phyloP scores from a whole-genome alignment of 2,329 filamentous ascomycete genomes.

The Clonostachys rosea region DNA sequence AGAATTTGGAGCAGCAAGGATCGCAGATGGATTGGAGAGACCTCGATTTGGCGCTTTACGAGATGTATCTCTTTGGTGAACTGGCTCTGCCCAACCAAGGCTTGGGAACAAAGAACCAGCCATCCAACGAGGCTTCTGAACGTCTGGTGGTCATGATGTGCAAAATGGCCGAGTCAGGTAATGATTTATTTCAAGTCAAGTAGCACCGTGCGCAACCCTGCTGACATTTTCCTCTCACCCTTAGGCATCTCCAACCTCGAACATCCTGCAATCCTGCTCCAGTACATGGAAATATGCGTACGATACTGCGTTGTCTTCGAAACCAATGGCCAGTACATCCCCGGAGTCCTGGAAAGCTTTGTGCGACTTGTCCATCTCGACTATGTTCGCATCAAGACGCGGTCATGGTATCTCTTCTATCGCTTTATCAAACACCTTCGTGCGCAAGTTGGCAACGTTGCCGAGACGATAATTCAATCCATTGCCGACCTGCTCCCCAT shows the following conservation, averaged over 20 bases:
- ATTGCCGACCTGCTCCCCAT: slow-evolving; percentile 85
- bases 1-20: slow-evolving; percentile 69
- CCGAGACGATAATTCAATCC: slow-evolving; percentile 86
- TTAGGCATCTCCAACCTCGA: slow-evolving; percentile 77
- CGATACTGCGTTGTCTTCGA: slow-evolving; percentile 94
- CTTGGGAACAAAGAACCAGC: slow-evolving; percentile 79
- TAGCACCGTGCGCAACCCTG: neutral
- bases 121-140: slow-evolving; percentile 73
- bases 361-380: slow-evolving; percentile 85
- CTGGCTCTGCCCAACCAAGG: slow-evolving; percentile 85
- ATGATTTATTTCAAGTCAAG: slow-evolving; percentile 17
- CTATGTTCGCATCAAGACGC: slow-evolving; percentile 79
- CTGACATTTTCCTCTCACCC: neutral
- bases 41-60: slow-evolving; percentile 85
- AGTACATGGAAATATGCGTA: slow-evolving; percentile 98
- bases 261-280: slow-evolving; percentile 87
- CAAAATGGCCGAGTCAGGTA: slow-evolving; percentile 90
- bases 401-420: slow-evolving; percentile 97
- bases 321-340: slow-evolving; percentile 73
- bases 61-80: slow-evolving; percentile 95
- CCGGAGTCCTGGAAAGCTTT: slow-evolving; percentile 85
- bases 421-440: slow-evolving; percentile 87
- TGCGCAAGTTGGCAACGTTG: slow-evolving; percentile 79
- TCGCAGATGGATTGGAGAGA: slow-evolving; percentile 88
- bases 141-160: slow-evolving; percentile 88